A percentile compares a stretch with the other conserved stretches of the same genome.
Evolutionary conservation across 441 rosid genomes (phyloP).

Genomic region (Syzygium syzygioides): DNA sequence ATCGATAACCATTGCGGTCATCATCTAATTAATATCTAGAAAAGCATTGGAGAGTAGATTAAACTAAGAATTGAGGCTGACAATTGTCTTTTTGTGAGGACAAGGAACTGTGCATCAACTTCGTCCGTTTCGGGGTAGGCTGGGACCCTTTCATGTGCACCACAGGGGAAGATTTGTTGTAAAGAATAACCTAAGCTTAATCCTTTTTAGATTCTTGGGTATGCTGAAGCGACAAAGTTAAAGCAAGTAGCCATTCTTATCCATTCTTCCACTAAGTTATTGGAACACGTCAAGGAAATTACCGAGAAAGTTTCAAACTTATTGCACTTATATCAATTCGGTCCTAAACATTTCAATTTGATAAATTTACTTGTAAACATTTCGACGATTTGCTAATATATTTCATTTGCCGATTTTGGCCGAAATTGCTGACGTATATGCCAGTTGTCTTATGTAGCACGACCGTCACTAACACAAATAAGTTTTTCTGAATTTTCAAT

Average conservation of each 20-base stretch:
- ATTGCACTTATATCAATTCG: not conserved
- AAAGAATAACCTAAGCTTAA: not conserved
- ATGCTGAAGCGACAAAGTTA: not conserved
- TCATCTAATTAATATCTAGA: not conserved
- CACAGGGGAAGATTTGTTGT: not conserved
- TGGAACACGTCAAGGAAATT: not conserved
- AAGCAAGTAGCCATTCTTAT: not conserved
- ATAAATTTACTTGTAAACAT: not conserved
- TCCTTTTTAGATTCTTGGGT: not conserved
- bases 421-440: not conserved
- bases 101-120: not conserved
- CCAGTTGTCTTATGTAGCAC: not conserved
- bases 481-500: not conserved
- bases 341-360: not conserved
- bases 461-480: not conserved
- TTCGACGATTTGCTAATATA: not conserved
- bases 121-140: not conserved
- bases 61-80: not conserved
- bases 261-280: not conserved
- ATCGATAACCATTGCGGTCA: not conserved
- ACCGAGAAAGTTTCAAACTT: not conserved
- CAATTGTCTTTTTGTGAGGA: not conserved
- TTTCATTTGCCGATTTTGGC: not conserved
- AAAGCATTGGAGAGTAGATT: not conserved
- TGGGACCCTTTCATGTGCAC: not conserved